Base-by-base conservation (phyloP, 1,284 basidiomycete species). In the Singerocomus inundabilis region DNA sequence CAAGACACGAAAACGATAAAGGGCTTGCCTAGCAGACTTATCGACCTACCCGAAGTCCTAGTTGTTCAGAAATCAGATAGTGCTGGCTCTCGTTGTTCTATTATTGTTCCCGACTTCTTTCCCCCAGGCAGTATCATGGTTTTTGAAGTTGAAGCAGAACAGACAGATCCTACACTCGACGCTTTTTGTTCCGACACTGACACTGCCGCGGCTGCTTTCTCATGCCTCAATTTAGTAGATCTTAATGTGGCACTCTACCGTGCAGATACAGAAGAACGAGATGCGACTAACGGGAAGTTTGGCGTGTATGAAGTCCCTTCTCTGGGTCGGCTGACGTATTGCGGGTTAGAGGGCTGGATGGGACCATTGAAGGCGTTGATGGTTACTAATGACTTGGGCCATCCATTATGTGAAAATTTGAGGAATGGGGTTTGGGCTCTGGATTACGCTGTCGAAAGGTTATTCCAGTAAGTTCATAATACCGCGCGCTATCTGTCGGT, bases 281-380 rank as follows among this genome's bases (percentile, higher is more conserved):
- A 98, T 64, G 89, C 90, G 1, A 95, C 91, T 13, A 70, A 64
- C 7, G 84, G 84, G 2, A 72, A 78, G 54, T 82, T 82, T 63
- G 93, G 94, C 5, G 79, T 76, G 1, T 98, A 97, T 69, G 77
- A 84, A 45, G 72, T 98, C 29, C 89, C 93, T 10, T 80, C 78
- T 26, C 67, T 84, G 31, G 91, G 88, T 0, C 78, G 79, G 48
- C 72, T 93, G 62, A 83, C 82, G 11, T 98, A 96, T 69, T 97
- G 93, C 62, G 94, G 94, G 26, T 69, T 98, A 44, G 92, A 98
- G 67, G 95, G 94, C 1, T 98, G 93, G 92, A 97, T 98, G 92
- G 82, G 88, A 56, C 85, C 85, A 0, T 72, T 98, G 46, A 77
- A 82, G 35, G 80, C 84, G 53, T 82, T 97, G 63, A 93, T 94